phyloP scores from a whole-genome alignment of 2,329 filamentous ascomycete genomes.

The Endoconidiophora laricicola region DNA sequence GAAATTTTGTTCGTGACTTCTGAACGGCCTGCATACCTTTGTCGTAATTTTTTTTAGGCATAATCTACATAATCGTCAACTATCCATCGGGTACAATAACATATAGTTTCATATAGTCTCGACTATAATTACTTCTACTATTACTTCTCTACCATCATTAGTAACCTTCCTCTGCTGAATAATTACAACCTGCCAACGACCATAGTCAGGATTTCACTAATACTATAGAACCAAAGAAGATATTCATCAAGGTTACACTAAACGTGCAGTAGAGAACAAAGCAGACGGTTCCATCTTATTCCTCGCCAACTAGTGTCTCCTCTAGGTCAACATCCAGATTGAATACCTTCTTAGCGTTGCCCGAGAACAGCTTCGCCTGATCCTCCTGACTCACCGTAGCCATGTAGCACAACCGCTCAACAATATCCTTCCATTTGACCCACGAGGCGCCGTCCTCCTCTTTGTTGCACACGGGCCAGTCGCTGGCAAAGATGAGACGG shows the following conservation, averaged over 20 bases:
- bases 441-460: slow-evolving; percentile 41
- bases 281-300: background rate
- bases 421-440: slow-evolving; percentile 57
- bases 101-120: too few species aligned
- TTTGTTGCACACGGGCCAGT: slow-evolving; percentile 79
- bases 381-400: slow-evolving; percentile 43
- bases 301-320: background rate
- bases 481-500: slow-evolving; percentile 76
- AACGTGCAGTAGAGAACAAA: background rate
- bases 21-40: too few species aligned
- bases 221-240: background rate
- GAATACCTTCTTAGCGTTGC: slow-evolving; percentile 59
- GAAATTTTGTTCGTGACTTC: too few species aligned
- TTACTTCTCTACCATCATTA: too few species aligned
- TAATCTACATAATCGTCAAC: background rate
- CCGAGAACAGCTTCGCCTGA: slow-evolving; percentile 52
- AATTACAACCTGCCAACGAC: background rate
- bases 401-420: slow-evolving; percentile 50
- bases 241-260: background rate
- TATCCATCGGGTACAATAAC: too few species aligned
- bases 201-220: background rate
- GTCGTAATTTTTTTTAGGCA: background rate
- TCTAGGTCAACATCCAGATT: slow-evolving; percentile 10
- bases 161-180: too few species aligned
- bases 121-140: too few species aligned